Evolutionary conservation across 192 early-diverging fungal genomes (phyloP).

Genomic region (Rhizophagus sp.): DNA sequence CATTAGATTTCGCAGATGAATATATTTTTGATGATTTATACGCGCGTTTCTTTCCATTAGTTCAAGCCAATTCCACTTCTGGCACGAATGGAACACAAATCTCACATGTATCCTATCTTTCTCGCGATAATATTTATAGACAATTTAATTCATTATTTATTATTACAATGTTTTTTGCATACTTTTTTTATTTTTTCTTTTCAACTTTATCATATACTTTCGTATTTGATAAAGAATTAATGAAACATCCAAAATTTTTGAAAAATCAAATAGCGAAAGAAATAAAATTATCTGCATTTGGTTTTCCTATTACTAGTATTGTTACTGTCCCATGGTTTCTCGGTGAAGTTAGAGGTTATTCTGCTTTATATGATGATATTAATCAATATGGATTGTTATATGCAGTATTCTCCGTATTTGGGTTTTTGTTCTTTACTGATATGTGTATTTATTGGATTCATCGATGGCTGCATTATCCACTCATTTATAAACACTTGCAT

Average conservation of each 20-base stretch:
- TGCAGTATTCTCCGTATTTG: constrained; percentile 58
- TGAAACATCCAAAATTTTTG: constrained; percentile 93
- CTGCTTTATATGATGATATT: constrained; percentile 66
- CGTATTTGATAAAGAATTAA: constrained; percentile 86
- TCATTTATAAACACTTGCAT: constrained; percentile 88
- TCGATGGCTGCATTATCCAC: constrained; percentile 87
- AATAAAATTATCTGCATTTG: constrained; percentile 74
- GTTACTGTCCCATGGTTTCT: constrained; percentile 92
- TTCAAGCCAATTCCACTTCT: not conserved
- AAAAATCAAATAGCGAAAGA: constrained; percentile 88
- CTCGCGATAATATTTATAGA: constrained; percentile 68
- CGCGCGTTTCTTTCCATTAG: constrained; percentile 8
- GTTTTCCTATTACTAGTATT: constrained; percentile 78
- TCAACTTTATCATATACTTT: constrained; percentile 79
- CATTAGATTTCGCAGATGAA: constrained; percentile 17
- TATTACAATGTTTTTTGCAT: constrained; percentile 69
- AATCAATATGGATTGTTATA: constrained; percentile 74
- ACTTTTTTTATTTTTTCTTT: constrained; percentile 80
- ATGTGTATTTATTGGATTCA: constrained; percentile 97
- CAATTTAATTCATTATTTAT: constrained; percentile 74
- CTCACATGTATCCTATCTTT: constrained; percentile 1
- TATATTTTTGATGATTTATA: constrained; percentile 28
- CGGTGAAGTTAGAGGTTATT: constrained; percentile 89
- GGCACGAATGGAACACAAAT: not conserved
- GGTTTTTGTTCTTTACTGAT: constrained; percentile 93